Base-by-base conservation (phyloP, 257 asterid genomes). In the Anisodus acutangulus region DNA sequence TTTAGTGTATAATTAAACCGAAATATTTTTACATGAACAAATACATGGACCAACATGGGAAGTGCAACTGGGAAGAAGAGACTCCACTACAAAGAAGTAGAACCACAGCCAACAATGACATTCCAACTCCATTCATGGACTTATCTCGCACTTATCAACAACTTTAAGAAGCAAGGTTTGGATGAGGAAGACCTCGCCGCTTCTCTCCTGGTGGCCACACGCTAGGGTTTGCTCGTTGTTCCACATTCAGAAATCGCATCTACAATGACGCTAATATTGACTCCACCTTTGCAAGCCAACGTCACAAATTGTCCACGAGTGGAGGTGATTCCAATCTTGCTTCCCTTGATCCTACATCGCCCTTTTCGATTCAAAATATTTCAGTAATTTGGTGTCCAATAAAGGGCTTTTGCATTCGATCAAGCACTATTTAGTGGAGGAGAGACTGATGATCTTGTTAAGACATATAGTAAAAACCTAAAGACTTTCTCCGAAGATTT, bases 41-140 rank as follows among this genome's bases (percentile, higher is more conserved):
- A 67, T 92, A 49, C 92, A 91, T 13, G 95, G 94, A 5, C 90
- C 92, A n/a, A 6, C 22, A 3, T 92, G 94, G 94, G 82, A 82
- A 62, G 94, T 92, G 17, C 53, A 4, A 84, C 81, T 92, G 13
- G 93, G 91, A 63, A 87, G 95, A 82, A 88, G 91, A 26, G 94
- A 92, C 87, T 84, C 94, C 22, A 89, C 88, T 11, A 88, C 74
- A 5, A n/a, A n/a, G 93, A 49, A 85, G 87, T 84, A 81, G 82
- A 59, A 39, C 19, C 2, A 15, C 57, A 3, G 93, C 92, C 9
- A 53, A 83, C 53, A 83, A 16, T 13, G 88, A 85, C 81, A 82
- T 92, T 45, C 94, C 95, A 4, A 8, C 88, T 0, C 92, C 95
- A 2, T 85, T 66, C 60, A 13, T 87, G 71, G 83, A 86, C 88